Evolutionary conservation across 2,329 filamentous ascomycete genomes (phyloP).

Genomic region (Neopestalotiopsis sp.): DNA sequence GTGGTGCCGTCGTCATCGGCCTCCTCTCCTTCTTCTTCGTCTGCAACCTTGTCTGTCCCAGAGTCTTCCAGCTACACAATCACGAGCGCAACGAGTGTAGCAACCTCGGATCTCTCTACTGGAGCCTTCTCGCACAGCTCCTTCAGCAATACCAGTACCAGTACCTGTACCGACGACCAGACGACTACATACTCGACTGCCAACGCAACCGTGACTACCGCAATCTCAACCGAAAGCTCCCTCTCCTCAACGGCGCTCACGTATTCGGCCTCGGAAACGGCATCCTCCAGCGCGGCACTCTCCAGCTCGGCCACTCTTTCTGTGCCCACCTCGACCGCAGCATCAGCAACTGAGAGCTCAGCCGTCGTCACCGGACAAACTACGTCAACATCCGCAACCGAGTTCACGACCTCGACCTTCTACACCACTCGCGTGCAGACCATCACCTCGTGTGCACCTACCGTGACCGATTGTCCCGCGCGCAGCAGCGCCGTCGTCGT

Average conservation of each 20-base stretch:
- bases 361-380: neutral
- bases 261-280: neutral
- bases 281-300: neutral
- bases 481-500: slow-evolving; percentile 42
- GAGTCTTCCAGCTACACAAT: neutral
- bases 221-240: neutral
- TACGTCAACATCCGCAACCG: neutral
- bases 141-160: neutral
- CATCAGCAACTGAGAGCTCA: neutral
- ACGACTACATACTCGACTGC: neutral
- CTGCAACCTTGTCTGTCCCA: neutral
- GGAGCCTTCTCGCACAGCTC: too few species aligned
- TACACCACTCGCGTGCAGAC: slow-evolving; percentile 41
- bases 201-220: neutral
- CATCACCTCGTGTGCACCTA: slow-evolving; percentile 37
- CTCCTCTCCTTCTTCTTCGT: neutral
- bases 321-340: neutral
- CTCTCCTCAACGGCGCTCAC: neutral
- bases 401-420: slow-evolving; percentile 32
- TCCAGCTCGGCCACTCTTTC: neutral
- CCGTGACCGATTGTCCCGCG: slow-evolving; percentile 42
- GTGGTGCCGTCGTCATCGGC: neutral
- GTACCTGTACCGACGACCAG: neutral
- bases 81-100: neutral
- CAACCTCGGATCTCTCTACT: neutral